phyloP scores from a whole-genome alignment of 1,284 basidiomycete genomes.

The Tilletia setariae region DNA sequence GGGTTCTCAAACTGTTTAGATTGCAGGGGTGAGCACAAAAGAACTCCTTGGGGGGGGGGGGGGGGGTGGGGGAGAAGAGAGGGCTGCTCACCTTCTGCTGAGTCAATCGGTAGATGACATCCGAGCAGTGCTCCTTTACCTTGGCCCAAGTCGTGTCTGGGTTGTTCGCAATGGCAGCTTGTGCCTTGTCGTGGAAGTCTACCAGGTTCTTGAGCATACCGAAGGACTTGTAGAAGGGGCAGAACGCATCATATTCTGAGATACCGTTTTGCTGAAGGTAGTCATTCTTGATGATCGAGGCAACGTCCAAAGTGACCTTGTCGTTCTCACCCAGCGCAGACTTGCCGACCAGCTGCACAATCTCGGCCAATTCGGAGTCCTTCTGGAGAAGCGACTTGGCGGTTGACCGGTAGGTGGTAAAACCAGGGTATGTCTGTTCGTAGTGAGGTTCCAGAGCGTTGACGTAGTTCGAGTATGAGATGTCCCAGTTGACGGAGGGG shows the following conservation, averaged over 20 bases:
- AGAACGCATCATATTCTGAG: conserved; percentile 94
- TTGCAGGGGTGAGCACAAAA: too few species aligned
- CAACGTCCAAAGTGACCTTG: conserved; percentile 97
- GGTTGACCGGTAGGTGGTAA: conserved; percentile 82
- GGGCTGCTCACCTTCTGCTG: conserved; percentile 73
- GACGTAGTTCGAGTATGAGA: conserved; percentile 98
- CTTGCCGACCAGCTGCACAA: conserved; percentile 98
- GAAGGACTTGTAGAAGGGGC: conserved; percentile 75
- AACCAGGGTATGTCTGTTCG: conserved; percentile 79
- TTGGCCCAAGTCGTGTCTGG: conserved; percentile 86
- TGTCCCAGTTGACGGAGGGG: conserved; percentile 97
- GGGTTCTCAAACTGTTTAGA: conserved; percentile 73
- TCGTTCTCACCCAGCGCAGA: conserved; percentile 93
- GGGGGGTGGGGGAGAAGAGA: background rate
- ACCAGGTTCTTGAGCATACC: conserved; percentile 96
- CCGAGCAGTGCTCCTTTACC: conserved; percentile 80
- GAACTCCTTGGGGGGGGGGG: background rate
- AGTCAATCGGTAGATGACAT: conserved; percentile 90
- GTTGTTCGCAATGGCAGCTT: conserved; percentile 68
- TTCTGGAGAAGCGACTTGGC: conserved; percentile 97
- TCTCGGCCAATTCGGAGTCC: conserved; percentile 96
- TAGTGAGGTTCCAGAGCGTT: conserved; percentile 92
- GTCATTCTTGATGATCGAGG: conserved; percentile 89
- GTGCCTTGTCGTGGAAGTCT: conserved; percentile 83
- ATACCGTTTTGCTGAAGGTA: conserved; percentile 99